Evolutionary conservation across 2,329 filamentous ascomycete genomes (phyloP).

Genomic region (Colletotrichum karsti): DNA sequence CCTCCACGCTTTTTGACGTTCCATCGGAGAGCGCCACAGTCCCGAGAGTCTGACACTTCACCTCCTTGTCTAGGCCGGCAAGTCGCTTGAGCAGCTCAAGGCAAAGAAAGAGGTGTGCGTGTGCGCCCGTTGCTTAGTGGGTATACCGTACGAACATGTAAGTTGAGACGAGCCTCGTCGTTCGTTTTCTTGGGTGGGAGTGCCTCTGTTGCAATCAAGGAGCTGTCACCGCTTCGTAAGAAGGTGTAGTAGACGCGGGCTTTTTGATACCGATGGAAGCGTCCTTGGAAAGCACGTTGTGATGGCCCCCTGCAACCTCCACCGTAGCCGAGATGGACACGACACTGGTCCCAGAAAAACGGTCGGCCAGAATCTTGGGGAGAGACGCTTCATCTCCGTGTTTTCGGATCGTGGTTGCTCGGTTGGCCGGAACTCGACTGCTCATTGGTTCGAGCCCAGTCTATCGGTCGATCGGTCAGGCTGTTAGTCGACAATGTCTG

Average conservation of each 20-base stretch:
- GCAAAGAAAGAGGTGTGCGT: background rate
- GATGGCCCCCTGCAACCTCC: background rate
- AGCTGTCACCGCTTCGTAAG: conserved; percentile 7
- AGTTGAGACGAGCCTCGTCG: background rate
- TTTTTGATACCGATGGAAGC: background rate
- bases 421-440: background rate
- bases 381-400: conserved; percentile 8
- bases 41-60: conserved; percentile 24
- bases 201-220: background rate
- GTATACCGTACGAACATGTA: background rate
- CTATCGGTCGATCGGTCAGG: conserved; percentile 5
- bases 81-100: background rate
- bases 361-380: conserved; percentile 1
- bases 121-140: background rate
- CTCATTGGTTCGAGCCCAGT: conserved; percentile 9
- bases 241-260: background rate
- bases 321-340: background rate
- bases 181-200: background rate
- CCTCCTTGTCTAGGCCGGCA: background rate
- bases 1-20: conserved; percentile 20
- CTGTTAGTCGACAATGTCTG: background rate
- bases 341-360: background rate
- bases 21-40: conserved; percentile 20
- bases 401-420: background rate
- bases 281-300: background rate